Conservation (phyloP, 495 filamentous ascomycete species). For the Aspergillus ellipticus region DNA sequence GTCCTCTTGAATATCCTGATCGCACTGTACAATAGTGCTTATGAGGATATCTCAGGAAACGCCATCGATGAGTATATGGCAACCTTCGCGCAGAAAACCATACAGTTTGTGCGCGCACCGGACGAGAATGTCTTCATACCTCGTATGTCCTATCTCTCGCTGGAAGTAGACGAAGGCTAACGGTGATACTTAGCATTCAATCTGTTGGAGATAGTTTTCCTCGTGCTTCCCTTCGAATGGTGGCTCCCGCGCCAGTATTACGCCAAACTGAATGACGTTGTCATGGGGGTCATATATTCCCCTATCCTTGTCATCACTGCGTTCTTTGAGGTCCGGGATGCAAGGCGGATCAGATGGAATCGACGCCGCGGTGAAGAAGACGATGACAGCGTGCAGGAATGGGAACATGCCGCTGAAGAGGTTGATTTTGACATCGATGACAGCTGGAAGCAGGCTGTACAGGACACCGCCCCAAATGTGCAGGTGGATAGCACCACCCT, state of each 20-base stretch:
- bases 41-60: conserved; percentile 92
- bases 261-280: conserved; percentile 73
- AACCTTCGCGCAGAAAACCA: conserved; percentile 83
- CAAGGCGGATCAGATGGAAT: conserved; percentile 64
- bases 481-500: conserved; percentile 63
- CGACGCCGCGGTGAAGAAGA: conserved; percentile 80
- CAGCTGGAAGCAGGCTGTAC: conserved; percentile 74
- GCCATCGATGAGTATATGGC: conserved; percentile 94
- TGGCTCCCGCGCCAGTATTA: conserved; percentile 72
- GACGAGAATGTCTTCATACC: conserved; percentile 98
- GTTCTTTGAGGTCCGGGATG: conserved; percentile 66
- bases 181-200: conserved; percentile 61
- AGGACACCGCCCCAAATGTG: conserved; percentile 70
- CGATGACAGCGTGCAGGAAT: conserved; percentile 84
- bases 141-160: conserved; percentile 37
- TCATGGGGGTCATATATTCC: conserved; percentile 85
- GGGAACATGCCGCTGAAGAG: conserved; percentile 74
- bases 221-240: conserved; percentile 89
- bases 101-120: conserved; percentile 92
- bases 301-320: conserved; percentile 80
- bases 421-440: conserved; percentile 78
- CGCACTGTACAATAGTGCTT: conserved; percentile 93
- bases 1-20: conserved; percentile 92
- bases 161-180: not conserved
- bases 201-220: conserved; percentile 77